phyloP scores from a whole-genome alignment of 129 eudicot species.

The sunflower (Helianthus annuus) region DNA sequence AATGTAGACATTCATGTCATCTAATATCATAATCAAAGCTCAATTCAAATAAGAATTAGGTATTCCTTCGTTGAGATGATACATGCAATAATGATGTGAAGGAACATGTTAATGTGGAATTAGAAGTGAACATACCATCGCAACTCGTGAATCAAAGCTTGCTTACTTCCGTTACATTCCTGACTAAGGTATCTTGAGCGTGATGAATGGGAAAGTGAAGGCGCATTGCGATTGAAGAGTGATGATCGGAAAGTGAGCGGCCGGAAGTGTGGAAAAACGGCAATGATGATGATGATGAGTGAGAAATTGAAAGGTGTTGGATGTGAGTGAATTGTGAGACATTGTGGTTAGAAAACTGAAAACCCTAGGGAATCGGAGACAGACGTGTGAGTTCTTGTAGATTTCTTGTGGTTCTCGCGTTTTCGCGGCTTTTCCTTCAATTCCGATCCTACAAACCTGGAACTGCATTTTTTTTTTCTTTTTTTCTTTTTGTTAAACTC shows the following conservation, averaged over 20 bases:
- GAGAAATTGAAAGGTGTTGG: slow-evolving; percentile 23
- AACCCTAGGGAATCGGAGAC: slow-evolving; percentile 54
- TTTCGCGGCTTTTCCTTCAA: slow-evolving; percentile 35
- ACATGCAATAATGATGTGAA: background rate
- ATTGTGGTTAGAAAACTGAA: slow-evolving; percentile 23
- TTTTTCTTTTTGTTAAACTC: too few species aligned
- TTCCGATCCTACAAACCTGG: slow-evolving; percentile 31
- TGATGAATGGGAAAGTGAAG: slow-evolving; percentile 5
- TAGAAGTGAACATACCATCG: slow-evolving; percentile 32
- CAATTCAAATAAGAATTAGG: background rate
- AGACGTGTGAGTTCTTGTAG: slow-evolving; percentile 43
- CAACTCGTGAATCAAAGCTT: slow-evolving; percentile 22
- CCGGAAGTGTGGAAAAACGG: slow-evolving; percentile 15
- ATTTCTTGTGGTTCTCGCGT: slow-evolving; percentile 45
- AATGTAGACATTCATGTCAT: background rate
- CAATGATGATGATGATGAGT: slow-evolving; percentile 35
- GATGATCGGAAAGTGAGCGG: slow-evolving; percentile 12
- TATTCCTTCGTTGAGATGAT: too few species aligned
- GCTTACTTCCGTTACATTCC: slow-evolving; percentile 11
- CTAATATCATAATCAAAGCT: slow-evolving; percentile 6
- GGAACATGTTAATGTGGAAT: background rate
- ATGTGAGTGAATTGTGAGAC: slow-evolving; percentile 26
- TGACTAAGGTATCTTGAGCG: background rate
- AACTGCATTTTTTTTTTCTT: too few species aligned
- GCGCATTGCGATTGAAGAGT: background rate